Evolutionary conservation across 2,329 filamentous ascomycete genomes (phyloP).

Genomic region (Xylaria hypoxylon): DNA sequence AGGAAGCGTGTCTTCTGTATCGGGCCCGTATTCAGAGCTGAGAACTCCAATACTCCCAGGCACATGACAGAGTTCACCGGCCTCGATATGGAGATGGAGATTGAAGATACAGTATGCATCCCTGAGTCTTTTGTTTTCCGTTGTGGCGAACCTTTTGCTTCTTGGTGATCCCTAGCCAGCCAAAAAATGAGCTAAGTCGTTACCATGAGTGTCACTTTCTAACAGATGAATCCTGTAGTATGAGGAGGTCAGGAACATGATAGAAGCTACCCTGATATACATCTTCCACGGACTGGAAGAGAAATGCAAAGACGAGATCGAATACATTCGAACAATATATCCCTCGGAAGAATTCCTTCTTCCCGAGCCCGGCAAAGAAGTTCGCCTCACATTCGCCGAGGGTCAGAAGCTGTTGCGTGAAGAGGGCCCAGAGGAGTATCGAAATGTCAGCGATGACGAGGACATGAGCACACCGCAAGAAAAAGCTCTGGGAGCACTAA

Average conservation of each 20-base stretch:
- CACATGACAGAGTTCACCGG: conserved; percentile 92
- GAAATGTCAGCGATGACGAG: conserved; percentile 78
- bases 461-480: conserved; percentile 85
- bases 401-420: conserved; percentile 81
- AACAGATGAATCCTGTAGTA: conserved; percentile 63
- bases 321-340: conserved; percentile 77
- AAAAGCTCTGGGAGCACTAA: conserved; percentile 87
- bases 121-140: too few species aligned
- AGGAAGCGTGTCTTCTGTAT: conserved; percentile 83
- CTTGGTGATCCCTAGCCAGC: not conserved
- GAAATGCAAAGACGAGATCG: conserved; percentile 77
- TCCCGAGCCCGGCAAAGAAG: conserved; percentile 78
- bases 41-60: conserved; percentile 84
- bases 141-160: too few species aligned
- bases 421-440: conserved; percentile 74
- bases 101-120: conserved; percentile 64
- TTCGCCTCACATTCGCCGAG: conserved; percentile 81
- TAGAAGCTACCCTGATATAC: conserved; percentile 79
- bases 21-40: conserved; percentile 85
- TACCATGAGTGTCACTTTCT: not conserved
- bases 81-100: conserved; percentile 91
- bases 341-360: conserved; percentile 82
- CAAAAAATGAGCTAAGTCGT: not conserved
- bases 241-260: conserved; percentile 76
- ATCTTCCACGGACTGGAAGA: conserved; percentile 81